phyloP scores from a whole-genome alignment of 23 red algal genomes.

The Gracilaria vermiculophylla region DNA sequence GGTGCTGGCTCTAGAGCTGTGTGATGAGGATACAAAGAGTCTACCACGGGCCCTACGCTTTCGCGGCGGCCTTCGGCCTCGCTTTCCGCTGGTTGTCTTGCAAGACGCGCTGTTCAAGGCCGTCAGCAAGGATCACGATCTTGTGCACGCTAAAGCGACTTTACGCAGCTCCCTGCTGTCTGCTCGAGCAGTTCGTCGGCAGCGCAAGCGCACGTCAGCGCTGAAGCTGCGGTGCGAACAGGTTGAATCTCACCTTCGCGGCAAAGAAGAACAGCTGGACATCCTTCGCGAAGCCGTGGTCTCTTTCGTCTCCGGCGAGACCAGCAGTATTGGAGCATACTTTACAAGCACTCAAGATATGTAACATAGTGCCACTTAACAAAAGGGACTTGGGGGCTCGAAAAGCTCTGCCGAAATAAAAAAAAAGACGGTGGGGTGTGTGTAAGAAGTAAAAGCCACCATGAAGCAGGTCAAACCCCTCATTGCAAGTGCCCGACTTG shows the following conservation, averaged over 20 bases:
- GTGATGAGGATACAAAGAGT: slow-evolving; percentile 26
- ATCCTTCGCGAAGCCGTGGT: slow-evolving; percentile 60
- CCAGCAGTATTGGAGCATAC: slow-evolving; percentile 51
- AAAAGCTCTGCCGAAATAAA: neutral
- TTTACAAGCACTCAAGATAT: slow-evolving; percentile 69
- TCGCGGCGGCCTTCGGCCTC: slow-evolving; percentile 30
- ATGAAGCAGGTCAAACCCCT: neutral
- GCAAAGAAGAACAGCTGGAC: slow-evolving; percentile 51
- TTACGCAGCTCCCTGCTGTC: slow-evolving; percentile 48
- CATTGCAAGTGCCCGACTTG: neutral
- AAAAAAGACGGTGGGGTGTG: neutral
- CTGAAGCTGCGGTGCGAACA: neutral
- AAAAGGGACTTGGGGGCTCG: neutral
- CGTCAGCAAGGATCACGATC: slow-evolving; percentile 29
- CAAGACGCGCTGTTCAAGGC: slow-evolving; percentile 24
- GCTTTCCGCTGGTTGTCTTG: slow-evolving; percentile 29
- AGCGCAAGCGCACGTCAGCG: neutral
- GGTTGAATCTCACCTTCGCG: slow-evolving; percentile 29
- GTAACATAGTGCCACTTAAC: slow-evolving; percentile 33
- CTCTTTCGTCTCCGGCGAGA: slow-evolving; percentile 52
- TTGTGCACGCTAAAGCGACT: slow-evolving; percentile 45
- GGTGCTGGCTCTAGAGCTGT: slow-evolving; percentile 49
- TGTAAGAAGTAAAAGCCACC: slow-evolving; percentile 12
- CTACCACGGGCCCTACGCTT: slow-evolving; percentile 39
- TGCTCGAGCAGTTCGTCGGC: neutral